A percentile compares a stretch with the other conserved stretches of the same genome.
phyloP scores from a whole-genome alignment of 2,329 filamentous ascomycete genomes.

The Aspergillus novoparasiticus region DNA sequence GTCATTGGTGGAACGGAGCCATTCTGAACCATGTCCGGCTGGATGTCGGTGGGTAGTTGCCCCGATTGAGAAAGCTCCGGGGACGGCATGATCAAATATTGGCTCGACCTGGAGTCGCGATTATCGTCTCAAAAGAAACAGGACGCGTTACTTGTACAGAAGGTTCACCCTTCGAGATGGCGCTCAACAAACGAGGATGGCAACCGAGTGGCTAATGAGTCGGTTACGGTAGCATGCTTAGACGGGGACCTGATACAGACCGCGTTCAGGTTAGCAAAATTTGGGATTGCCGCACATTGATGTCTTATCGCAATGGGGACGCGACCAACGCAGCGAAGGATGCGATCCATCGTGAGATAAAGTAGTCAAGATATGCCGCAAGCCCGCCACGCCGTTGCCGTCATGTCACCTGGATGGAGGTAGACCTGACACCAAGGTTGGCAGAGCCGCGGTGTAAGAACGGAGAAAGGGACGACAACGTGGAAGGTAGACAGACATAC shows the following conservation, averaged over 20 bases:
- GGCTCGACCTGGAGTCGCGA: background rate
- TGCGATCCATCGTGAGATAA: slow-evolving; percentile 14
- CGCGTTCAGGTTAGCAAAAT: slow-evolving; percentile 18
- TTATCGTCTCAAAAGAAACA: slow-evolving; percentile 12
- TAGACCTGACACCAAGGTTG: background rate
- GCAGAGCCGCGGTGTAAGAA: background rate
- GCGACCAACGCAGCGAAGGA: slow-evolving; percentile 18
- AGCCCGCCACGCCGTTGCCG: slow-evolving; percentile 7
- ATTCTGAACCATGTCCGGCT: slow-evolving; percentile 26
- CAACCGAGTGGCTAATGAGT: slow-evolving; percentile 7
- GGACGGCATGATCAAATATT: slow-evolving; percentile 36
- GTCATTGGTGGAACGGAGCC: slow-evolving; percentile 26
- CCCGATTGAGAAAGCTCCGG: slow-evolving; percentile 34
- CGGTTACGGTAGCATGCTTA: slow-evolving; percentile 38
- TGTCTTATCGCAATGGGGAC: slow-evolving; percentile 12
- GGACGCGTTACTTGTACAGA: slow-evolving; percentile 25
- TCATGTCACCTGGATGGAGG: background rate
- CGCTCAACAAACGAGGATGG: slow-evolving; percentile 29
- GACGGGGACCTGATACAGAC: slow-evolving; percentile 15
- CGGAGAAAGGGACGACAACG: background rate
- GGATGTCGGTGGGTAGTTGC: slow-evolving; percentile 27
- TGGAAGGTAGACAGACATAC: background rate
- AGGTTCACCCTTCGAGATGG: slow-evolving; percentile 22
- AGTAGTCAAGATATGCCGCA: slow-evolving; percentile 16
- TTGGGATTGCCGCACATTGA: background rate